phyloP scores from a whole-genome alignment of 73 alveolate species.

The Blepharisma japonicum region DNA sequence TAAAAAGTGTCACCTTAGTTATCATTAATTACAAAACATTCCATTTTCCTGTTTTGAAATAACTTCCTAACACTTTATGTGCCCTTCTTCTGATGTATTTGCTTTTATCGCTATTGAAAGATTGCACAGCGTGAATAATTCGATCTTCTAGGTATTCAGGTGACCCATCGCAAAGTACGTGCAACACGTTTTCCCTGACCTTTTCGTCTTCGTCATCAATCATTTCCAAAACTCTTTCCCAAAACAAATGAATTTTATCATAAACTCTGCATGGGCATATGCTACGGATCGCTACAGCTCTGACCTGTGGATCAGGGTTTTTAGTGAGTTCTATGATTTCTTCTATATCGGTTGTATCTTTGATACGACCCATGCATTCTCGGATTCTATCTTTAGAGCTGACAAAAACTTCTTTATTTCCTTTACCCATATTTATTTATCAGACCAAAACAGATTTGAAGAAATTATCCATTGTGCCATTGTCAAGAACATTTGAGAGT shows the following conservation, averaged over 20 bases:
- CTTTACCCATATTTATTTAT: constrained; percentile 17
- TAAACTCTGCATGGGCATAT: constrained; percentile 83
- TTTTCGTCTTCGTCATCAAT: constrained; percentile 72
- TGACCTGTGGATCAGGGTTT: constrained; percentile 40
- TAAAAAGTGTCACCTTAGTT: no score
- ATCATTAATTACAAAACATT: constrained; percentile 60
- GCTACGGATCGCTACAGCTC: constrained; percentile 35
- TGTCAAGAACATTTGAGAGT: no score
- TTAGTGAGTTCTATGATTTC: constrained; percentile 54
- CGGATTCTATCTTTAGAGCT: constrained; percentile 10
- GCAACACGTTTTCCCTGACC: constrained; percentile 73
- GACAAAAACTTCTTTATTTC: constrained; percentile 6
- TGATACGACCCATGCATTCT: constrained; percentile 8
- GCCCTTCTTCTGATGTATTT: constrained; percentile 69
- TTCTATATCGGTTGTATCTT: constrained; percentile 50
- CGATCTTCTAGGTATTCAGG: constrained; percentile 71
- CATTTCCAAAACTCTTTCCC: constrained; percentile 74
- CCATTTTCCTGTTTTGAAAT: constrained; percentile 71
- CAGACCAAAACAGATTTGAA: no score
- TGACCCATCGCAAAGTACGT: constrained; percentile 86
- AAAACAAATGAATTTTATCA: constrained; percentile 64
- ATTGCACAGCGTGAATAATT: constrained; percentile 68
- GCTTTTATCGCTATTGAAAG: constrained; percentile 69
- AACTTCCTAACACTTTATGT: constrained; percentile 72
- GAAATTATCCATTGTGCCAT: no score